phyloP scores from a whole-genome alignment of 2,329 filamentous ascomycete genomes.

The Trichoderma aggressivum region DNA sequence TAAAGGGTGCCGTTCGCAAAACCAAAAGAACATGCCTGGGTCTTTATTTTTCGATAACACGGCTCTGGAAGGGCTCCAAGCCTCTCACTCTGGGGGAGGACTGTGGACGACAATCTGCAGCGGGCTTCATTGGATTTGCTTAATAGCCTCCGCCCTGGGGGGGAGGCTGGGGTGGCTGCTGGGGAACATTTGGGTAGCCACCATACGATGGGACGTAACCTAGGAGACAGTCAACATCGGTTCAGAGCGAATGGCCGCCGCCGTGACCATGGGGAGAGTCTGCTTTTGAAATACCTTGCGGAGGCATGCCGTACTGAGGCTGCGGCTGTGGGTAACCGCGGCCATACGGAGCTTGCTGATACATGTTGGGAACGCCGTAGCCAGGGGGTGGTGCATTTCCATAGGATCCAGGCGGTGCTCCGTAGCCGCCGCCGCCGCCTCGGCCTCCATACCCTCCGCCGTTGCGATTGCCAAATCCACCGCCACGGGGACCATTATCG shows the following conservation, averaged over 20 bases:
- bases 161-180: slow-evolving; percentile 25
- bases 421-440: slow-evolving; percentile 39
- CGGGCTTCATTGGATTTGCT: not conserved
- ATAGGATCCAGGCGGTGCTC: slow-evolving; percentile 33
- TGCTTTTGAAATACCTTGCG: slow-evolving; percentile 38
- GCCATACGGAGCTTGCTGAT: slow-evolving; percentile 36
- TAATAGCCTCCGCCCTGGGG: slow-evolving; percentile 26
- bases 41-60: slow-evolving; percentile 12
- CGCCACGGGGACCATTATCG: slow-evolving; percentile 64
- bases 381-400: slow-evolving; percentile 33
- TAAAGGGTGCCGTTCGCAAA: slow-evolving; percentile 13
- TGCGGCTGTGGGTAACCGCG: slow-evolving; percentile 37
- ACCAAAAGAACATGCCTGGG: slow-evolving; percentile 13
- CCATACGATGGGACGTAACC: slow-evolving; percentile 43
- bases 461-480: slow-evolving; percentile 38
- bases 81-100: not conserved
- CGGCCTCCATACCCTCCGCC: slow-evolving; percentile 41
- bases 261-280: not conserved
- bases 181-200: slow-evolving; percentile 33
- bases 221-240: slow-evolving; percentile 21
- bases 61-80: slow-evolving; percentile 4
- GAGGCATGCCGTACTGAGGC: slow-evolving; percentile 36
- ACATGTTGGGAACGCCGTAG: slow-evolving; percentile 39
- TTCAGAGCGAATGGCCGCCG: not conserved
- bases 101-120: slow-evolving; percentile 5